Base-by-base conservation (phyloP, 2,329 filamentous ascomycete genomes). In the Claviceps digitariae region DNA sequence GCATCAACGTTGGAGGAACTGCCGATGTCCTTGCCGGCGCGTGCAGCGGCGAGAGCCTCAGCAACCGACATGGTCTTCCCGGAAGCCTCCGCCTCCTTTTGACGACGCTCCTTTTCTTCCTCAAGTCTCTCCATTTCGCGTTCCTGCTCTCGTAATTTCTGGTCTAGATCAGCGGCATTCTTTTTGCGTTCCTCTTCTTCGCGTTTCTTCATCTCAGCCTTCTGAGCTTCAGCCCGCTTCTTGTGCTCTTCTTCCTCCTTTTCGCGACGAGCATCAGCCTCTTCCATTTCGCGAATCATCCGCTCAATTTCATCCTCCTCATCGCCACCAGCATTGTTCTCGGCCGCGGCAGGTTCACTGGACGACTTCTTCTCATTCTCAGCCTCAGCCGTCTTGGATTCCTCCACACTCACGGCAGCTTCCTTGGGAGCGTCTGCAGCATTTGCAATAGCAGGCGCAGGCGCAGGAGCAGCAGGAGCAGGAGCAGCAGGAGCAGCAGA, bases 121-220 rank as follows among this genome's bases (percentile, higher is more conserved):
- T 89, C 86, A 1, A 86, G 70, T 56, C 80, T 81, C 62, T 85
- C 83, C 76, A 83, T 84, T 69, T 86, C 85, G 21, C 77, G 76
- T 65, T 88, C 86, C 57, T 83, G 78, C 67, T 90, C 86, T 21
- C 78, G 80, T 55, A 90, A 78, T 69, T 83, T 85, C 54, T 75
- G 76, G 64, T 83, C 79, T 51, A 73, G 75, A n/a, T 80, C 76
- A 4, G 75, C 79, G 40, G 76, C 74, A 36, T 72, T 75, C 10
- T 68, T 65, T 52, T 66, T 66, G 47, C 65, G 59, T 25, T 71
- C 66, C 17, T 67, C 69, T 2, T 75, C 75, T 48, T 75, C 76
- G 53, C 75, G 73, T 10, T 72, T 74, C 58, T 79, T 78, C 23
- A 72, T 72, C 0, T 69, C 71, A 47, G 67, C 66, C 58, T 72